These are phyloP conservation scores for Alternaria tenuissima DNA, from an alignment of 2,329 filamentous ascomycete genomes.

Conservation along the genomic window DNA sequence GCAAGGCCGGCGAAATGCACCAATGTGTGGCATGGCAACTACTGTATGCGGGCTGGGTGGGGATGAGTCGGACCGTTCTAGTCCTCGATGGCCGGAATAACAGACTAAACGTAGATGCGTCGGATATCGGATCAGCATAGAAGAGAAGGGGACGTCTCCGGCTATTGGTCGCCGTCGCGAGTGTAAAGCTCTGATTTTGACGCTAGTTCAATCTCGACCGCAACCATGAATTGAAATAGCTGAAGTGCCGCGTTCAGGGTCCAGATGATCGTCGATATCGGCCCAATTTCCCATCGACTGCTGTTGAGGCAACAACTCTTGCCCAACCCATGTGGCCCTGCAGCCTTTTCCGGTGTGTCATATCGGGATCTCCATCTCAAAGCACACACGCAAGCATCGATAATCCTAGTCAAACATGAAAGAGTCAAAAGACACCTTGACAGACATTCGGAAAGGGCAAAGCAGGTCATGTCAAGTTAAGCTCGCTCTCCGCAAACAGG, in stretches of 20 bases:
- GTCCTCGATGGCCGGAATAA: neutral
- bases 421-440: neutral
- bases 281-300: neutral
- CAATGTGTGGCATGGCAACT: constrained; percentile 9
- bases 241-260: neutral
- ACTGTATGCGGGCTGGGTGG: neutral
- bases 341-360: neutral
- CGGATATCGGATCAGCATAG: constrained; percentile 5
- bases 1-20: neutral
- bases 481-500: neutral
- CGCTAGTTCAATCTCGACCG: constrained; percentile 18
- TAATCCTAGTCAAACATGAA: neutral
- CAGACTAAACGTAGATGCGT: constrained; percentile 9
- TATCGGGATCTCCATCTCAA: neutral
- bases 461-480: neutral
- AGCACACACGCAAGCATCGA: neutral
- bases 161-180: constrained; percentile 10
- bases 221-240: neutral
- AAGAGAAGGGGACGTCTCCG: neutral
- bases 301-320: neutral
- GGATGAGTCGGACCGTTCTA: constrained; percentile 6
- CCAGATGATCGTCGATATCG: neutral
- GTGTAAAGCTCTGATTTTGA: constrained; percentile 6
- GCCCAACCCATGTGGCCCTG: neutral
- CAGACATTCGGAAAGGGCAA: neutral